Evolutionary conservation across 106 monocot species (phyloP), one percentile per base, ranked within the genome.

Genomic region (Acorus calamus): DNA sequence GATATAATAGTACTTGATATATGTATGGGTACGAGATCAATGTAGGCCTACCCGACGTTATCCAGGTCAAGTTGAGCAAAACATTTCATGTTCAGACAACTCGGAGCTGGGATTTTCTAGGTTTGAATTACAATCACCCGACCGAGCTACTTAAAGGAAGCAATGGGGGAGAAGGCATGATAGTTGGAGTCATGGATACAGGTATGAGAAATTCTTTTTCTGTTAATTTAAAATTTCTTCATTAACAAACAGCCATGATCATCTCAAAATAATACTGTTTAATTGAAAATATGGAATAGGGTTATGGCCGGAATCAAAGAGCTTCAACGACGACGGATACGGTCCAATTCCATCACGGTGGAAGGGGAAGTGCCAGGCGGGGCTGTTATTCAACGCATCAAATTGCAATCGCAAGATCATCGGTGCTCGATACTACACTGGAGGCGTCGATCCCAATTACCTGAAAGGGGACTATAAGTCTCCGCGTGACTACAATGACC

Each of bases 271-370:
- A 28, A 28, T 28, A 28, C 28, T 28, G 28, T 28, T 28, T 28
- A 28, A 28, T 28, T 28, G 28, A 28, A 28, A 28, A 28, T 28
- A 28, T 28, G 28, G 28, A 28, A 28, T 8, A 81, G 80, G 80
- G 3, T 67, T 80, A 57, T 80, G 80, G 76, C 80, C 80, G 0
- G 80, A 80, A 59, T 80, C 80, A 0, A 41, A 41, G 28, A 80
- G 75, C 63, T 76, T 80, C 13, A 9, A 54, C 7, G 72, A 71
- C 9, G 7, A n/a, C 0, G 71, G 80, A 0, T 76, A 67, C 12
- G 54, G 76, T 4, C 62, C 80, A 0, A 41, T 71, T 0, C 76
- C 80, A 0, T 7, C 70, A 0, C 44, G 80, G 28, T 80, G 80
- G 80, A 75, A 56, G 58, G 80, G 80, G 12, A 64, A 8, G 11